Evolutionary conservation across 78 protist genomes (phyloP), one percentile per base, ranked within the genome.

Genomic region (Dictyostelium capitatum): DNA sequence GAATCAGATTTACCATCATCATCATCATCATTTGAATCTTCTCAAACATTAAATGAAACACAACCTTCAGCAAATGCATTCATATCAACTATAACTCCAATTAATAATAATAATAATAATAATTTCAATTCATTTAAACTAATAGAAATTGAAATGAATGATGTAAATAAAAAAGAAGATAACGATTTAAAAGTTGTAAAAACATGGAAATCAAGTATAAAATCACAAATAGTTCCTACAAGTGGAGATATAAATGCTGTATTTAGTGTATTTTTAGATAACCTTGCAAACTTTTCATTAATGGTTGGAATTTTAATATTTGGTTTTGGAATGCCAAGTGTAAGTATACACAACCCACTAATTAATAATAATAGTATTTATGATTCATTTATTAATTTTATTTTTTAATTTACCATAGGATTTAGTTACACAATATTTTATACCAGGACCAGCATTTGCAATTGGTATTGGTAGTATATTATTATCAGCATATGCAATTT

Each of bases 401-500:
- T 54, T 54, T 6, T 54, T 54, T 54, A 19, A 19, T 17, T 54
- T 54, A 19, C 14, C 14, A 17, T 54, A 56, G 69, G 92, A 87
- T 50, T 23, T 77, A 20, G 92, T 87, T 9, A 3, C 79, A 46
- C 23, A n/a, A 30, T 87, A 77, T 64, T 87, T 87, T 77, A 64
- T 87, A 9, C 92, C 92, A 6, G 92, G 92, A 17, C 84, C 92
- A 43, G 92, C 92, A 12, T 20, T 87, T n/a, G 59, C 65, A 62
- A 82, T 87, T 17, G 77, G 75, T 83, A n/a, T 87, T 56, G 92
- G 92, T 20, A 48, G 80, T 51, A 10, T 87, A 2, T 11, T 79
- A 11, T 46, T 77, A 20, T 87, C 92, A 30, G 23, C 46, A 1
- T 87, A 87, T 62, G 74, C 92, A 8, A 87, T 87, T 50, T 59